Evolutionary conservation across 257 asterid species (phyloP), one percentile per base, ranked within the genome.

Genomic region (Solanum sparsipilum): DNA sequence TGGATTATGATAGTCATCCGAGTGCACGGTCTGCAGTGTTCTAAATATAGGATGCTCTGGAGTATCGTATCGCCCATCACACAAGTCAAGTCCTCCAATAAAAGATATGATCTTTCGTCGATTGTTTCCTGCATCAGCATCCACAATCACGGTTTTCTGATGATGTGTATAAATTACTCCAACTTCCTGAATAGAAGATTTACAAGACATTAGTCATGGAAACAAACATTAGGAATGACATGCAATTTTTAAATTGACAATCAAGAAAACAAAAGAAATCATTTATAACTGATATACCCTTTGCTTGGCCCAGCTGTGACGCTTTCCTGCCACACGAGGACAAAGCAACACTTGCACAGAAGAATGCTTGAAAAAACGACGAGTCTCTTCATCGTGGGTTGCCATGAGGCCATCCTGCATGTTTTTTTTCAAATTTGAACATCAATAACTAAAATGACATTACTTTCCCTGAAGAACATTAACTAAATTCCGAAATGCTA

Each of bases 331-430:
- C 84, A 87, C 96, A 87, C 99, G 98, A 88, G 99, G 96, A 91
- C 98, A 93, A 83, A 97, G 99, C 90, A 97, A 89, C 79, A 97
- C 99, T 93, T 96, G 98, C 70, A 97, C 99, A 56, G 99, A 96
- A 79, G 99, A 97, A 86, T 94, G 94, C 91, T 97, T 97, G 71
- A 97, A 97, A 89, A 90, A 97, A 23, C 96, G 96, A 4, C 99
- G 98, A 88, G 97, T 96, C 88, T 97, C 99, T 93, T 97, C 98
- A 91, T 97, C 99, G 82, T 96, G 99, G 86, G 99, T 97, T 92
- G 90, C 92, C 99, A 97, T 97, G 88, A 97, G 95, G 75, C 99
- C 99, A 89, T 97, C 98, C 99, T 97, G 92, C 85, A 71, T 25
- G 83, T 23, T 13, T 10, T 10, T 9, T 63, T 34, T 18, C 84